A percentile compares a stretch with the other conserved stretches of the same genome.
Evolutionary conservation across 2,329 filamentous ascomycete genomes (phyloP).

Genomic region (Pseudocercospora fuligena): DNA sequence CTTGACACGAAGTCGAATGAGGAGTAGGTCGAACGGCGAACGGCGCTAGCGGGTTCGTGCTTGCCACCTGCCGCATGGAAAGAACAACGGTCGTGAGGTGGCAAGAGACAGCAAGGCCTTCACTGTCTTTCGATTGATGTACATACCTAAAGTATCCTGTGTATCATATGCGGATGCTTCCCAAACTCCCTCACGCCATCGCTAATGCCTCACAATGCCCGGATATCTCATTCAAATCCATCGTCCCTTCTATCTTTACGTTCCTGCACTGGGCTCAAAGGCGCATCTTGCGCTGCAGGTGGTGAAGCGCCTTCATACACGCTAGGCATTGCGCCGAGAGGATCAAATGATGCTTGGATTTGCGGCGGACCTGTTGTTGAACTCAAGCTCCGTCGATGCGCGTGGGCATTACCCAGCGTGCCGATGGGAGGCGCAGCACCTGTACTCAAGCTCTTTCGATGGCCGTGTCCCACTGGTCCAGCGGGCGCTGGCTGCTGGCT

Average conservation of each 20-base stretch:
- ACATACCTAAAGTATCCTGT: slow-evolving; percentile 2
- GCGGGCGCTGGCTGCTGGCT: slow-evolving; percentile 23
- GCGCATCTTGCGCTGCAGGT: slow-evolving; percentile 24
- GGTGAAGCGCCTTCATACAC: slow-evolving; percentile 30
- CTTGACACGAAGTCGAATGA: too few relatives aligned
- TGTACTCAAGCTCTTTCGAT: slow-evolving; percentile 51
- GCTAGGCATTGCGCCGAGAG: slow-evolving; percentile 38
- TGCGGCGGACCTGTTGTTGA: slow-evolving; percentile 33
- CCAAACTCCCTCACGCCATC: slow-evolving; percentile 25
- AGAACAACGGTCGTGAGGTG: neutral
- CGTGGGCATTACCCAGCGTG: slow-evolving; percentile 31
- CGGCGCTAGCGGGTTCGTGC: too few relatives aligned
- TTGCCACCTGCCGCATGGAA: too few relatives aligned
- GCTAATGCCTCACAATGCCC: slow-evolving; percentile 16
- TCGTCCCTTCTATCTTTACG: slow-evolving; percentile 36
- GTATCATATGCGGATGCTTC: slow-evolving; percentile 15
- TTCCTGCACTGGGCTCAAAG: slow-evolving; percentile 28
- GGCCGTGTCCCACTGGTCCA: slow-evolving; percentile 35
- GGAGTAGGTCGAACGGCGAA: too few relatives aligned
- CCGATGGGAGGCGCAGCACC: slow-evolving; percentile 25
- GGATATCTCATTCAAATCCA: slow-evolving; percentile 38
- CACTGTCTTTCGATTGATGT: neutral
- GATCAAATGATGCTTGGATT: slow-evolving; percentile 36
- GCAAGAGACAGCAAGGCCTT: neutral
- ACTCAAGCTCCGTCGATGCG: slow-evolving; percentile 52